Conservation (phyloP, 1,284 basidiomycete genomes). For the Pseudozyma tsukubaensis region DNA sequence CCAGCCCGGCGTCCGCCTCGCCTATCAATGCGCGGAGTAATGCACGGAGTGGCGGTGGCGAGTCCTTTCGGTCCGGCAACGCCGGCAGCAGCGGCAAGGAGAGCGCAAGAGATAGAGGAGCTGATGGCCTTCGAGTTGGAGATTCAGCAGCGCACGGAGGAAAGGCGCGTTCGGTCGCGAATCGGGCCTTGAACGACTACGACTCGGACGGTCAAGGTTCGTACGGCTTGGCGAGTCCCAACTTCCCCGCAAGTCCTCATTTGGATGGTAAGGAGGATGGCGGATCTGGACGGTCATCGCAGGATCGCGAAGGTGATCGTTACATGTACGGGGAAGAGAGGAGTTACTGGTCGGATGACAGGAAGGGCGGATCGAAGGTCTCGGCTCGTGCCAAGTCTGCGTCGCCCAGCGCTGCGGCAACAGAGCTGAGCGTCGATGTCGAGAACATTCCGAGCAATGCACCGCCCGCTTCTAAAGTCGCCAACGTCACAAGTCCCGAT, state of each 20-base stretch:
- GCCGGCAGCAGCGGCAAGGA: slow-evolving; percentile 35
- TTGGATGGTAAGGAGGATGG: slow-evolving; percentile 38
- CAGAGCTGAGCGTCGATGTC: slow-evolving; percentile 57
- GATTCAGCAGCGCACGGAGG: slow-evolving; percentile 48
- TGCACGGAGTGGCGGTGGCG: slow-evolving; percentile 32
- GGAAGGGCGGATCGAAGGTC: slow-evolving; percentile 26
- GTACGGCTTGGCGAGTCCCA: slow-evolving; percentile 44
- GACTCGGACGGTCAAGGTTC: slow-evolving; percentile 49
- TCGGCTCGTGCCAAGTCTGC: slow-evolving; percentile 32
- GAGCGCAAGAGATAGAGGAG: slow-evolving; percentile 38
- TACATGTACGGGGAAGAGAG: slow-evolving; percentile 52
- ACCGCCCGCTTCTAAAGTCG: slow-evolving; percentile 19
- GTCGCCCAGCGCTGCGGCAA: slow-evolving; percentile 26
- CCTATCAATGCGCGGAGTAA: slow-evolving; percentile 30
- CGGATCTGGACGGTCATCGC: slow-evolving; percentile 32
- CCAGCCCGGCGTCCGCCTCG: slow-evolving; percentile 39
- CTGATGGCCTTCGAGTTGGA: slow-evolving; percentile 45
- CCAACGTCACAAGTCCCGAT: slow-evolving; percentile 29
- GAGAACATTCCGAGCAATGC: slow-evolving; percentile 60
- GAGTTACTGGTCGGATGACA: slow-evolving; percentile 52
- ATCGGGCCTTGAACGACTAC: slow-evolving; percentile 47
- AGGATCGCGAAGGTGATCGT: slow-evolving; percentile 47
- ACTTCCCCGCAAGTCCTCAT: slow-evolving; percentile 49
- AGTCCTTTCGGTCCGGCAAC: slow-evolving; percentile 47
- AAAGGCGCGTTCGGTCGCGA: slow-evolving; percentile 50